Evolutionary conservation across 2,329 filamentous ascomycete genomes (phyloP).

Genomic region (Clarireedia sp.): DNA sequence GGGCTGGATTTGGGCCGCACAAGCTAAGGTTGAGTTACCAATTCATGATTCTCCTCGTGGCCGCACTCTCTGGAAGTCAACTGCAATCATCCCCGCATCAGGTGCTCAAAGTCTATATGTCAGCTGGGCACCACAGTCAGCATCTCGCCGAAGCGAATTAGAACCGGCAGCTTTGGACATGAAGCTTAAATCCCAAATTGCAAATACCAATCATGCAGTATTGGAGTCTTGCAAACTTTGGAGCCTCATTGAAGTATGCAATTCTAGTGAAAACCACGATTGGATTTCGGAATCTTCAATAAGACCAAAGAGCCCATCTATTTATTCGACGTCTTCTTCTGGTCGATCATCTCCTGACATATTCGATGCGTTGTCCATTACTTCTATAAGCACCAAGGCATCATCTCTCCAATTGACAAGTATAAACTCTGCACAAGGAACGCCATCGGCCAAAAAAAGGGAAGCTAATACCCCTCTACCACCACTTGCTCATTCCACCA

Average conservation of each 20-base stretch:
- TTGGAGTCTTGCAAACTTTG: slow-evolving; percentile 25
- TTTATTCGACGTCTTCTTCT: slow-evolving; percentile 25
- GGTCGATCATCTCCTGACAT: slow-evolving; percentile 22
- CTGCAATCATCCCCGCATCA: background rate
- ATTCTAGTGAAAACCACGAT: slow-evolving; percentile 17
- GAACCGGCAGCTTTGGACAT: slow-evolving; percentile 23
- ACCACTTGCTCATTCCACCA: slow-evolving; percentile 13
- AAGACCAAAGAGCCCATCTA: slow-evolving; percentile 24
- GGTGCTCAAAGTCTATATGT: slow-evolving; percentile 19
- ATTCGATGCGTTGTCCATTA: slow-evolving; percentile 26
- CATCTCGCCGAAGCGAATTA: slow-evolving; percentile 17
- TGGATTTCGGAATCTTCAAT: slow-evolving; percentile 30
- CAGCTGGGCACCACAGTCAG: slow-evolving; percentile 3
- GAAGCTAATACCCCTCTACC: background rate
- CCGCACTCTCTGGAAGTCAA: slow-evolving; percentile 16
- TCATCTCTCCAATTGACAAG: slow-evolving; percentile 18
- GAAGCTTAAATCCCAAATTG: slow-evolving; percentile 17
- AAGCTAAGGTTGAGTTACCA: background rate
- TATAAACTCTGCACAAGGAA: slow-evolving; percentile 9
- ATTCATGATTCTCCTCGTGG: background rate
- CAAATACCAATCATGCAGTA: slow-evolving; percentile 4
- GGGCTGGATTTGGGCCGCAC: slow-evolving; percentile 14
- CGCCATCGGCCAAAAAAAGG: slow-evolving; percentile 14
- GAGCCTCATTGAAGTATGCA: slow-evolving; percentile 11
- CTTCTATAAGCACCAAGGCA: slow-evolving; percentile 28